Evolutionary conservation across 495 filamentous ascomycete genomes (phyloP), one percentile per base, ranked within the genome.

Genomic region (Bacidia gigantensis): DNA sequence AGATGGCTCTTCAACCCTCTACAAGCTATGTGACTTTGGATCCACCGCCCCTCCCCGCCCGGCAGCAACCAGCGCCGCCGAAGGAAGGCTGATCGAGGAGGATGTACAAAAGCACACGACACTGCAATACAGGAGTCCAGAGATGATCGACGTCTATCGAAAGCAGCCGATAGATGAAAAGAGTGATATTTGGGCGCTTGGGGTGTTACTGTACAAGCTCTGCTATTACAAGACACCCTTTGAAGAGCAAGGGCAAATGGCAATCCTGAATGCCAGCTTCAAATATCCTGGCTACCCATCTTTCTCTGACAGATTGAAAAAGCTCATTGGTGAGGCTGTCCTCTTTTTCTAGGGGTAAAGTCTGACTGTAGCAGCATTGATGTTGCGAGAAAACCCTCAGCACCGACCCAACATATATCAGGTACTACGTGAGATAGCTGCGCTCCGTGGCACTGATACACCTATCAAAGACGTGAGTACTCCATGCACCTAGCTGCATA

Each of bases 141-240:
- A 98, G 68, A 98, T 98, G 93, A 80, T 98, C 53, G 92, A 98
- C 64, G 92, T 97, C 18, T 97, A 95, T 64, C 73, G 89, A 58
- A 95, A 90, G 68, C 86, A 88, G 55, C 88, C 93, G 2, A 96
- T 98, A 65, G 88, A 98, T 62, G 92, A 98, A 73, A 98, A 98
- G 71, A 95, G 89, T 41, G 92, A 98, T 67, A 94, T 98, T 18
- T 98, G 92, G 92, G 92, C 92, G 0, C 72, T 98, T 38, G 92
- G 92, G 12, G 92, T 98, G 26, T 72, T 98, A 45, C 72, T 98
- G 46, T 98, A 97, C 72, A 98, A 98, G 72, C 75, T 98, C 50
- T 98, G 92, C 70, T 98, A 97, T 71, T 98, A 97, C 70, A 98
- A 93, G 24, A 98, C 92, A 9, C 92, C 92, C 2, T 98, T 98